Evolutionary conservation across 768 basidiomycete genomes (phyloP).

Genomic region (Lactarius trivialis): DNA sequence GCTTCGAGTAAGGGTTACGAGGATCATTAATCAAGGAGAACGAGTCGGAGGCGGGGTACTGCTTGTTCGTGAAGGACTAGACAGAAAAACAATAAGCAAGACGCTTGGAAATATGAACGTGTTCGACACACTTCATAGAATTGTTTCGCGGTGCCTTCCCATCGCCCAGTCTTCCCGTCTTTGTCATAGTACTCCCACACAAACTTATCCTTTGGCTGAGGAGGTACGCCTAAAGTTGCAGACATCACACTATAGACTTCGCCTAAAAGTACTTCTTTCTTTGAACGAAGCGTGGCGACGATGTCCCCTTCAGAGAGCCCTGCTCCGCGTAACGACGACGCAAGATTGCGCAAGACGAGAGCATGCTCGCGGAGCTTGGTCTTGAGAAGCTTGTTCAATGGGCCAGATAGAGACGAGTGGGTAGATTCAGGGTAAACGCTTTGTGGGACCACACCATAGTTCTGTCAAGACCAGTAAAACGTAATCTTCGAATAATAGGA

Average conservation of each 20-base stretch:
- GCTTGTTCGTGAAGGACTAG: slow-evolving; percentile 26
- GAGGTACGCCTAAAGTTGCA: slow-evolving; percentile 83
- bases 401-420: slow-evolving; percentile 67
- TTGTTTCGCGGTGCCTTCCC: slow-evolving; percentile 77
- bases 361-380: slow-evolving; percentile 89
- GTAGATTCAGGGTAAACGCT: slow-evolving; percentile 75
- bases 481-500: background rate
- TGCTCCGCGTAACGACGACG: slow-evolving; percentile 45
- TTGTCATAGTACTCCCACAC: slow-evolving; percentile 87
- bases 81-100: slow-evolving; percentile 11
- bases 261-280: slow-evolving; percentile 80
- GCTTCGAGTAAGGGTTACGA: slow-evolving; percentile 70
- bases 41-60: slow-evolving; percentile 43
- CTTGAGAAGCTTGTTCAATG: slow-evolving; percentile 76
- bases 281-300: slow-evolving; percentile 54
- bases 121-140: slow-evolving; percentile 48
- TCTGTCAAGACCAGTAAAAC: slow-evolving; percentile 32
- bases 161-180: slow-evolving; percentile 63
- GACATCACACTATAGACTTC: slow-evolving; percentile 82
- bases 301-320: slow-evolving; percentile 43
- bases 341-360: slow-evolving; percentile 65
- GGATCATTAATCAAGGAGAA: slow-evolving; percentile 97
- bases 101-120: slow-evolving; percentile 14
- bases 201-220: slow-evolving; percentile 61
- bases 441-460: slow-evolving; percentile 86